phyloP scores from a whole-genome alignment of 2,329 filamentous ascomycete genomes.

The Alternaria brassicicola region DNA sequence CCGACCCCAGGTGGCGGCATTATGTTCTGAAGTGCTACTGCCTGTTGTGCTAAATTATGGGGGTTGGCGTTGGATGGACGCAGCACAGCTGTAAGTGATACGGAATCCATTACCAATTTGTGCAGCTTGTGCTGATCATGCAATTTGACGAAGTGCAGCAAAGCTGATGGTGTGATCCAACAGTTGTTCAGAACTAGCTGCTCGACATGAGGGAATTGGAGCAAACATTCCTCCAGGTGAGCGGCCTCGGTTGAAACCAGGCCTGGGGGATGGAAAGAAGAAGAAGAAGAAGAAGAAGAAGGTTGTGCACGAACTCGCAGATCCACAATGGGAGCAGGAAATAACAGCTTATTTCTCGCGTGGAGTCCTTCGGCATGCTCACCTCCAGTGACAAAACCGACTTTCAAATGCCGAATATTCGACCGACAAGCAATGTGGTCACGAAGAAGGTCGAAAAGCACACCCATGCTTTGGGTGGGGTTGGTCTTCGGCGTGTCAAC shows the following conservation, averaged over 20 bases:
- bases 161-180: constrained; percentile 67
- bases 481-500: constrained; percentile 57
- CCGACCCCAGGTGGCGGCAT: constrained; percentile 2
- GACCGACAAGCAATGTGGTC: constrained; percentile 56
- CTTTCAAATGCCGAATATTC: constrained; percentile 64
- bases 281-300: constrained; percentile 5
- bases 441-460: constrained; percentile 61
- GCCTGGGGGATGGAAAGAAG: constrained; percentile 8
- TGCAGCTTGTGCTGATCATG: constrained; percentile 58
- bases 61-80: constrained; percentile 15
- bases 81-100: constrained; percentile 62
- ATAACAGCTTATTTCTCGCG: constrained; percentile 66
- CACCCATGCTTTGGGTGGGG: constrained; percentile 59
- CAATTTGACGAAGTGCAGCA: constrained; percentile 58
- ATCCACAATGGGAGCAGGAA: constrained; percentile 64
- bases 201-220: constrained; percentile 63
- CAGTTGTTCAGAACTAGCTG: constrained; percentile 70
- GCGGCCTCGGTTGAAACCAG: constrained; percentile 17
- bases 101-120: constrained; percentile 65
- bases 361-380: constrained; percentile 68
- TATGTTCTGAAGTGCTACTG: not conserved
- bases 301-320: constrained; percentile 8
- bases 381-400: constrained; percentile 72
- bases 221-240: constrained; percentile 39
- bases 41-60: constrained; percentile 5